Evolutionary conservation across 495 filamentous ascomycete species (phyloP), one percentile per base, ranked within the genome.

Genomic region (Hypoxylon trugodes): DNA sequence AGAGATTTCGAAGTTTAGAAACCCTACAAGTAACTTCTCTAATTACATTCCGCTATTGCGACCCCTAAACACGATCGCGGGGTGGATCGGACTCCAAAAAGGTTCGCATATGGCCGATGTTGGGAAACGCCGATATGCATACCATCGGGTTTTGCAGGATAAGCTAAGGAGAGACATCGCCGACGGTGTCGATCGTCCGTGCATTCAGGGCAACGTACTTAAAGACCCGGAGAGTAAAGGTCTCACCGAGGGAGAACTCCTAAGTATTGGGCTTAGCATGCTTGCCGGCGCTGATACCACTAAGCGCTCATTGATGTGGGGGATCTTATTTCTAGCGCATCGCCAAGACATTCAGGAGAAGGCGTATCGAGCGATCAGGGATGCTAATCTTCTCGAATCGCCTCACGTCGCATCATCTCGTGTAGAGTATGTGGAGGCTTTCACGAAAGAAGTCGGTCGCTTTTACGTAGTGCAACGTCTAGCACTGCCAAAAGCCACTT

Each of bases 381-480:
- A 80, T 32, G 81, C 84, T 0, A 89, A 90, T 57, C 85, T 84
- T 35, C 84, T 89, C 54, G 86, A 86, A 6, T 91, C 87, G 85
- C 82, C 86, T 32, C 77, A 79, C 35, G 90, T 89, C 10, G 69
- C 83, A 6, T 86, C 90, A 67, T 87, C 90, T 52, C 90, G 87
- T 60, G 82, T 90, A 2, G 84, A 85, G 15, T 91, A 91, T 65
- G 72, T 91, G 16, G 87, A 86, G 0, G 88, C 89, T 0, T 70
- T 91, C 37, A 86, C 88, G 37, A 89, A 89, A 66, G 89, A 91
- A 71, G 82, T 82, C 26, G 79, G 90, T 9, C 82, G 89, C 50
- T 91, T 84, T 77, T 91, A 84, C 82, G 89, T 85, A 2, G 88
- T 91, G 12, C 89, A 90, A 62, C 87, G 88, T 2, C 88, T 91